These are phyloP conservation scores for Ogataea pini DNA, from an alignment of 805 yeast genomes.

Conservation along the genomic window DNA sequence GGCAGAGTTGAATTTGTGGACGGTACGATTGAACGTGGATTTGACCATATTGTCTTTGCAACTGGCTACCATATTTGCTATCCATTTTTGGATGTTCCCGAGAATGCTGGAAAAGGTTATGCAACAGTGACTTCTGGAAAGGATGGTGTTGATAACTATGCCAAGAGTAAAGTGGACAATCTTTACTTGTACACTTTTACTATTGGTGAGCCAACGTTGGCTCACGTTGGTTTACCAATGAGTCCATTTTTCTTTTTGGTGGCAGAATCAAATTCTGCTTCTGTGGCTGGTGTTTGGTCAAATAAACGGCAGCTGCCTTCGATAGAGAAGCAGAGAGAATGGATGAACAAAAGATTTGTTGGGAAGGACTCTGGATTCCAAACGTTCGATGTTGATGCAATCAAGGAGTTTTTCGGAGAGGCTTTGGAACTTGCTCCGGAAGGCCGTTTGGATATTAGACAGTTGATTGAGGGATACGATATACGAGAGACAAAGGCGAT, in stretches of 20 bases:
- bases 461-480: constrained; percentile 4
- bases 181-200: constrained; percentile 37
- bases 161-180: constrained; percentile 25
- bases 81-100: constrained; percentile 39
- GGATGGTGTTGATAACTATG: constrained; percentile 20
- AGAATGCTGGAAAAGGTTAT: constrained; percentile 20
- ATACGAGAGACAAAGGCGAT: background rate
- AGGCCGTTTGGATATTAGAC: constrained; percentile 10
- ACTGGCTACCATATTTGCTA: constrained; percentile 51
- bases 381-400: constrained; percentile 14
- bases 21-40: constrained; percentile 31
- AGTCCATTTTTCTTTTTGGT: constrained; percentile 49
- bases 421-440: constrained; percentile 14
- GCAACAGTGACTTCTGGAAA: constrained; percentile 37
- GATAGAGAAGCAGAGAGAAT: constrained; percentile 18
- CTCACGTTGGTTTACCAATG: constrained; percentile 40
- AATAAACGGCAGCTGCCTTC: constrained; percentile 42
- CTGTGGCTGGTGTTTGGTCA: constrained; percentile 58
- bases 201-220: constrained; percentile 43
- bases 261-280: constrained; percentile 52
- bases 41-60: constrained; percentile 46
- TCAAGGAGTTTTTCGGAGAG: constrained; percentile 12
- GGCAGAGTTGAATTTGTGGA: constrained; percentile 32
- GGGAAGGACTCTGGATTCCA: constrained; percentile 20
- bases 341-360: constrained; percentile 18